Base-by-base conservation (phyloP, 768 basidiomycete species). In the Leccinum truebloodii region DNA sequence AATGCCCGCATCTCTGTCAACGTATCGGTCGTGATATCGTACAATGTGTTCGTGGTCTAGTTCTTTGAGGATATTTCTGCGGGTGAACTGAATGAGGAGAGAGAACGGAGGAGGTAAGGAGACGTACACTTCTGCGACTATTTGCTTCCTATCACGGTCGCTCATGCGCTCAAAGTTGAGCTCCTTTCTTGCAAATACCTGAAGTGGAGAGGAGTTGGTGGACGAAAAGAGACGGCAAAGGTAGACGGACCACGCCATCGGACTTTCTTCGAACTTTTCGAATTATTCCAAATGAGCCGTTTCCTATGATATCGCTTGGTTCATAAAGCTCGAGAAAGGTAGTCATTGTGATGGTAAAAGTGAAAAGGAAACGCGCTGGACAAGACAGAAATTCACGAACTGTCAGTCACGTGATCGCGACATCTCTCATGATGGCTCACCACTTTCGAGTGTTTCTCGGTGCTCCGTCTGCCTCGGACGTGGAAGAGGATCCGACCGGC, bases 161-260 rank as follows among this genome's bases (percentile, higher is more conserved):
- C 84, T 89, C 96, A 99, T 98, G 54, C 91, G 86, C 70, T 96
- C 94, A 76, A 98, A 99, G 76, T 98, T 95, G 68, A 99, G 86
- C 75, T 99, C 95, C 70, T 99, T 97, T 35, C 94, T 80, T 4
- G 95, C 95, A 65, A 94, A 90, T 35, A 89, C 72, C 92, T 94
- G 64, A 14, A n/a, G 41, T 39, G 3, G 32, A 13, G 30, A 20
- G 14, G 30, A 20, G 13, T 6, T 9, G 53, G 41, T 59, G 51
- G 58, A 44, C 28, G 50, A 39, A 14, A 28, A n/a, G 52, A 39
- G 35, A 35, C 7, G 14, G 20, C 18, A 28, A 65, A 63, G 61
- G 64, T 61, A 65, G 35, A 84, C 90, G 64, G 65, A 95, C 94
- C 73, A 84, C 68, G 35, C 92, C 92, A 74, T 97, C 95, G 14